These are phyloP conservation scores for Hibiscus syriacus DNA, from an alignment of 345 rosid species.

Conservation along the genomic window DNA sequence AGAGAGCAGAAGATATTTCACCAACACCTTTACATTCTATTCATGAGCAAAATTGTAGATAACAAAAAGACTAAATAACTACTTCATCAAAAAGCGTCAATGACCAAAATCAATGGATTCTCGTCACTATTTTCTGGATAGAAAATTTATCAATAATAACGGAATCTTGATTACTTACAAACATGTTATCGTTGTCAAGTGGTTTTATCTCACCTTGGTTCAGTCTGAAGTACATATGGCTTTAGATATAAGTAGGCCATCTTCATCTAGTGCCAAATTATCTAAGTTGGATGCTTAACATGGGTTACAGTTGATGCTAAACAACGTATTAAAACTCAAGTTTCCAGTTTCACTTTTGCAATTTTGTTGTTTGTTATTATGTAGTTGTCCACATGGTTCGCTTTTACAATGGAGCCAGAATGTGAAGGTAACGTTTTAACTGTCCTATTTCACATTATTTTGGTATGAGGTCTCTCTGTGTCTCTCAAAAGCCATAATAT, in stretches of 20 bases:
- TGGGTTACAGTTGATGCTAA: not conserved
- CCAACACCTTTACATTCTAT: not conserved
- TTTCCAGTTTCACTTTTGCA: not conserved
- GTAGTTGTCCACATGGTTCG: not conserved
- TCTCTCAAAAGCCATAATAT: not conserved
- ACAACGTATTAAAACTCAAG: not conserved
- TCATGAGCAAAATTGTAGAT: not conserved
- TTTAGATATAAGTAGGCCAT: not conserved
- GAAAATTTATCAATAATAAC: not conserved
- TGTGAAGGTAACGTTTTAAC: not conserved
- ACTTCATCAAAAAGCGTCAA: not conserved
- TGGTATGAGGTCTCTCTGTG: not conserved
- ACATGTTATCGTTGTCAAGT: not conserved
- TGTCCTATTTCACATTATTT: not conserved
- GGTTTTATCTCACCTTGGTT: not conserved
- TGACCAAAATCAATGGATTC: not conserved
- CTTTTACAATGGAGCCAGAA: too few species aligned
- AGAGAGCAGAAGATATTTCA: not conserved
- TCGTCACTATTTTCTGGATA: not conserved
- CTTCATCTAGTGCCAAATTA: not conserved
- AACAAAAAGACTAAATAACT: not conserved
- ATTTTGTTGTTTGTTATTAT: not conserved
- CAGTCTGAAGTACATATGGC: not conserved
- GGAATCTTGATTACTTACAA: not conserved
- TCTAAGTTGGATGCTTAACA: slow-evolving; percentile 1